Evolutionary conservation across 2,329 filamentous ascomycete genomes (phyloP).

Genomic region (Ceratocystis diversiconidia): DNA sequence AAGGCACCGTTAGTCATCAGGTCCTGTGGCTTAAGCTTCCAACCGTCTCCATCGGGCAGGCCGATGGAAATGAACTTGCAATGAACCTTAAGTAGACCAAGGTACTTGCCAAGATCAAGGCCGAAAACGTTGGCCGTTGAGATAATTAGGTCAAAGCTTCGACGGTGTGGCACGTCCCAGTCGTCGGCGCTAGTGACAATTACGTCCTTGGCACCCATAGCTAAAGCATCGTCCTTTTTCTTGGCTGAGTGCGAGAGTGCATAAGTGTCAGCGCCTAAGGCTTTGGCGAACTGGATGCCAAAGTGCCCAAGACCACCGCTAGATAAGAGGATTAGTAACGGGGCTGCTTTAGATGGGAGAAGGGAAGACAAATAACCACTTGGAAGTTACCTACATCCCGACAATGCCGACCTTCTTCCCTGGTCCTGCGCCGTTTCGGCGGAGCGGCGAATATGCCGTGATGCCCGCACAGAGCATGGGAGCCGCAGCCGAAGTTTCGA

Average conservation of each 20-base stretch:
- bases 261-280: slow-evolving; percentile 41
- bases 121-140: slow-evolving; percentile 53
- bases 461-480: slow-evolving; percentile 75
- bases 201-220: slow-evolving; percentile 42
- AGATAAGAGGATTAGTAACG: background rate
- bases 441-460: slow-evolving; percentile 62
- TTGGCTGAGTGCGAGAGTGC: slow-evolving; percentile 41
- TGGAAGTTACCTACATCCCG: slow-evolving; percentile 31
- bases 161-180: slow-evolving; percentile 38
- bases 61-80: slow-evolving; percentile 69
- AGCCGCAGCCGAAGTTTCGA: slow-evolving; percentile 47
- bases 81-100: slow-evolving; percentile 68
- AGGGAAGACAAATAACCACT: background rate
- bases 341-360: background rate
- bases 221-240: slow-evolving; percentile 40
- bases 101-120: slow-evolving; percentile 57
- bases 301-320: slow-evolving; percentile 55
- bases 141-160: slow-evolving; percentile 57
- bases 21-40: slow-evolving; percentile 56
- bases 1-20: slow-evolving; percentile 62
- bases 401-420: slow-evolving; percentile 63
- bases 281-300: slow-evolving; percentile 50
- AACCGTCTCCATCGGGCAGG: slow-evolving; percentile 61
- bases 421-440: slow-evolving; percentile 55
- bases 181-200: slow-evolving; percentile 39